Evolutionary conservation across 2,329 filamentous ascomycete species (phyloP), one percentile per base, ranked within the genome.

Genomic region (Periconia macrospinosa): DNA sequence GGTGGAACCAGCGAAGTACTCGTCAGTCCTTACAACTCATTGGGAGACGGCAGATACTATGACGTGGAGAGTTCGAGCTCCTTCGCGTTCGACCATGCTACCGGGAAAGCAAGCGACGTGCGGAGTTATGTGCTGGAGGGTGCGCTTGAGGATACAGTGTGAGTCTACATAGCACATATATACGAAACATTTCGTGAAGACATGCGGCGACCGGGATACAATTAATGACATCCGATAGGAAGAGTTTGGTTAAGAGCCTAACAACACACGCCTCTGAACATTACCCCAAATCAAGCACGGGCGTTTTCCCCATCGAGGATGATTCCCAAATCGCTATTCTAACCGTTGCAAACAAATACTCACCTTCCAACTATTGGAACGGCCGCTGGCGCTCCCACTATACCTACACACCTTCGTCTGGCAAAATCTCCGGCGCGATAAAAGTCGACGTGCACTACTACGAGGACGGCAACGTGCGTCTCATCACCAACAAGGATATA

Each of bases 381-480:
- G 94, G 94, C 58, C 91, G 94, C 58, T 99, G 94, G 91, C 90
- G 94, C 68, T 92, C 91, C 45, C 82, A 89, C 49, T 97, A 97
- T 79, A 83, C 89, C 66, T 89, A 89, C 75, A 83, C 87, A 58
- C 86, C 92, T 1, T 83, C 84, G 1, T 81, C 84, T 2, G 81
- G 81, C 59, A 80, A 80, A 45, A 79, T 97, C 42, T 86, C 87
- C 37, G 94, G 94, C 65, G 86, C 82, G 54, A 87, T 97, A 75
- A 91, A 93, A 74, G 90, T 97, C 50, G 92, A 97, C 65, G 93
- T 99, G 48, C 94, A 99, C 81, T 99, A 99, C 82, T 99, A 99
- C 79, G 94, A 99, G 78, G 95, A 99, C 72, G 94, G 94, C 58
- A 99, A 99, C 71, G 94, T 99, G 53, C 89, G 94, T 2, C 83